Evolutionary conservation across 495 filamentous ascomycete genomes (phyloP).

Genomic region (Amorphotheca resinae): DNA sequence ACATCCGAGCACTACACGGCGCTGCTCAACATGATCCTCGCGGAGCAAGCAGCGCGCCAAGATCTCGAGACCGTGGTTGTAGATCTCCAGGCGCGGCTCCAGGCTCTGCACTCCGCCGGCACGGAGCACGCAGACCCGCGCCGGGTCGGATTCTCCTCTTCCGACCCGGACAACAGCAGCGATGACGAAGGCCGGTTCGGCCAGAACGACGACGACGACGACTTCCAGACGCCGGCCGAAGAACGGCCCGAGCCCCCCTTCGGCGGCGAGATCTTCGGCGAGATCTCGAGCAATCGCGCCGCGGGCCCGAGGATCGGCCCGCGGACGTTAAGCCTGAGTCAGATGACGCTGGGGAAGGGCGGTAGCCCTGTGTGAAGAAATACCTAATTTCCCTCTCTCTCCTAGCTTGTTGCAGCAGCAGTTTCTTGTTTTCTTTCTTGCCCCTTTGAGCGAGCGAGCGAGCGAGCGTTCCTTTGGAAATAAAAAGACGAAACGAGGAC

Average conservation of each 20-base stretch:
- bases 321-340: conserved; percentile 37
- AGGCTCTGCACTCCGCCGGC: conserved; percentile 20
- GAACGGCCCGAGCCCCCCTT: conserved; percentile 20
- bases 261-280: conserved; percentile 32
- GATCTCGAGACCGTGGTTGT: conserved; percentile 38
- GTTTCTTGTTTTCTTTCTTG: too few species aligned
- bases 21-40: conserved; percentile 32
- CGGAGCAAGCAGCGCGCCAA: conserved; percentile 35
- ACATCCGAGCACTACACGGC: conserved; percentile 26
- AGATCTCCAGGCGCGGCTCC: conserved; percentile 30
- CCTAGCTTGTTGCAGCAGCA: too few species aligned
- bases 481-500: too few species aligned
- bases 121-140: conserved; percentile 8
- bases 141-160: conserved; percentile 16
- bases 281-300: conserved; percentile 26
- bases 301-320: conserved; percentile 29
- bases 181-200: conserved; percentile 14
- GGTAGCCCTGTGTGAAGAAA: conserved; percentile 5
- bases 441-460: too few species aligned
- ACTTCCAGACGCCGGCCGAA: conserved; percentile 33
- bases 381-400: too few species aligned
- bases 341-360: conserved; percentile 28
- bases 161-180: conserved; percentile 16
- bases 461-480: too few species aligned
- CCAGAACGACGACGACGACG: conserved; percentile 27